Evolutionary conservation across 441 rosid genomes (phyloP), one percentile per base, ranked within the genome.

Genomic region (Pelargonium fulgidum): DNA sequence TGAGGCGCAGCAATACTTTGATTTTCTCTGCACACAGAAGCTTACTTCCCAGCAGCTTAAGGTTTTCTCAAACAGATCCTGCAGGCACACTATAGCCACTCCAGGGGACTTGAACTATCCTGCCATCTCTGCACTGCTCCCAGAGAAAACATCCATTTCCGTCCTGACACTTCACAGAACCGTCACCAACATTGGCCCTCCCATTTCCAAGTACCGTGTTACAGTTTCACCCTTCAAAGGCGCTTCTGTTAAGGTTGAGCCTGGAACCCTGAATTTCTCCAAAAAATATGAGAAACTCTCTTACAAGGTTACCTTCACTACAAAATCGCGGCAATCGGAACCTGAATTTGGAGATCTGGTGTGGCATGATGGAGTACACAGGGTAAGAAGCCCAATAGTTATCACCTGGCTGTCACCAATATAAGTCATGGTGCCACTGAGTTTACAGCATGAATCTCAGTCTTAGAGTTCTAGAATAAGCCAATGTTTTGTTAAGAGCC

Each of bases 101-200:
- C 88, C 97, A 7, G 89, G 89, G 48, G 87, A 93, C 75, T 76
- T 93, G 80, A 93, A 93, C 65, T 93, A 93, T 79, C 97, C 98
- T 0, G 93, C 97, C 29, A 85, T 91, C 62, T 91, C 98, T 6
- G 93, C 77, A 7, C 80, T 91, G 68, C 84, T 93, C 79, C 86
- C 91, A 0, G 92, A 87, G 48, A 72, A 76, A 19, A 59, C 69
- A 36, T 67, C 72, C 62, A 77, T 75, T 76, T 77, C 84, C 66
- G 45, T 62, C 16, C 10, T 81, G 72, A 84, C 85, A 0, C 72
- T 89, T 48, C 85, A 66, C 62, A 77, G 97, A 76, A 89, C 92
- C 0, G 93, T 84, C 48, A 89, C 93, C 68, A 93, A 93, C 65
- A 96, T 93, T 61, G 98, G 98, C n/a, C 82, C 84, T 62, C 85